Conservation (phyloP, 257 asterid genomes). For the Nyctanthes arbortristis region DNA sequence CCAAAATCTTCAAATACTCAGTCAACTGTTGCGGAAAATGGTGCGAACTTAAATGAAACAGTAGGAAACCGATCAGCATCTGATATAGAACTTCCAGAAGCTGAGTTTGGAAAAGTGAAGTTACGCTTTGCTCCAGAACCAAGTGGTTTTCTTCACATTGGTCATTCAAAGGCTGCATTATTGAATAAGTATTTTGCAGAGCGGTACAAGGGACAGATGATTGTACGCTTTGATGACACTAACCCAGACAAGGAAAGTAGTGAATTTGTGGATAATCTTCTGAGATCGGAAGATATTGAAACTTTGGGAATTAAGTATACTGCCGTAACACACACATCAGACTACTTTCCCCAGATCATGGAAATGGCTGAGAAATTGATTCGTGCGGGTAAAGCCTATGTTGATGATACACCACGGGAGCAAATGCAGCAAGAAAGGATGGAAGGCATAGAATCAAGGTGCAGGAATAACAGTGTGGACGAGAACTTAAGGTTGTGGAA, state of each 20-base stretch:
- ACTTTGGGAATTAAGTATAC: conserved; percentile 76
- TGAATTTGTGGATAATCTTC: conserved; percentile 90
- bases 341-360: conserved; percentile 84
- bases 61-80: conserved; percentile 31
- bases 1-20: conserved; percentile 46
- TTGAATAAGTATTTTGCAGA: conserved; percentile 84
- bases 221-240: conserved; percentile 88
- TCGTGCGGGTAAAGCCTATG: conserved; percentile 78
- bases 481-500: conserved; percentile 83
- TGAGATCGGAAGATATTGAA: conserved; percentile 73
- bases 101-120: conserved; percentile 77
- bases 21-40: conserved; percentile 37
- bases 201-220: conserved; percentile 71
- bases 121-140: conserved; percentile 97
- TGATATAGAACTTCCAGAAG: conserved; percentile 84
- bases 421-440: conserved; percentile 83
- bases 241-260: conserved; percentile 94
- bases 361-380: conserved; percentile 90
- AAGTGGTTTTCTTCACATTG: conserved; percentile 95
- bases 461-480: conserved; percentile 62
- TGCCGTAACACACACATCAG: conserved; percentile 86
- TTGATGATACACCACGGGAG: conserved; percentile 85
- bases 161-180: conserved; percentile 94
- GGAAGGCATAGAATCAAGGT: conserved; percentile 79
- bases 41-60: conserved; percentile 38